These are phyloP conservation scores for Ensete ventricosum DNA, from an alignment of 176 grass and related monocot genomes.

Conservation along the genomic window DNA sequence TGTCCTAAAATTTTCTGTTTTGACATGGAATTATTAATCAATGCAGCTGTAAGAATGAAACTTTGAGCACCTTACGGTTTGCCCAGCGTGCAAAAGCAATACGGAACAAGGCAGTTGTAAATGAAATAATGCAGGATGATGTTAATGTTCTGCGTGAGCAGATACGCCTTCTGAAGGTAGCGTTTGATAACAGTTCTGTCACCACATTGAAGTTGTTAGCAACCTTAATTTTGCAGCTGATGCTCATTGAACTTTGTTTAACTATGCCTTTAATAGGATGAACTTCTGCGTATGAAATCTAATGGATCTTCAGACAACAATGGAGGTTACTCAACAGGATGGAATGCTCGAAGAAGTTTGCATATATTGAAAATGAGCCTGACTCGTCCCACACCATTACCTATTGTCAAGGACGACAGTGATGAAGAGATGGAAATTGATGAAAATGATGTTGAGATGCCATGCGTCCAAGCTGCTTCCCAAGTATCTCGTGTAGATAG, in stretches of 20 bases:
- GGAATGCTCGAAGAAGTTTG: conserved; percentile 73
- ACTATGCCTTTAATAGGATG: conserved; percentile 40
- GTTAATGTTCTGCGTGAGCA: conserved; percentile 71
- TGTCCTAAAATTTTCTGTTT: neutral
- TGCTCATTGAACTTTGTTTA: no score
- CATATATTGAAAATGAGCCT: conserved; percentile 87
- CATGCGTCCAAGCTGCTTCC: conserved; percentile 19
- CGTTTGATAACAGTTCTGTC: conserved; percentile 1
- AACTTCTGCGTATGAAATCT: conserved; percentile 88
- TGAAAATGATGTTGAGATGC: conserved; percentile 83
- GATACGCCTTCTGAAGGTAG: conserved; percentile 78
- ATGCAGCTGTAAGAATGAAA: conserved; percentile 82
- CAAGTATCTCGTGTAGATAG: conserved; percentile 24
- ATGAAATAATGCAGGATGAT: conserved; percentile 86
- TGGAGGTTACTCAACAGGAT: conserved; percentile 46
- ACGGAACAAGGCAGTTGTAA: conserved; percentile 83
- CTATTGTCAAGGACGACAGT: conserved; percentile 70
- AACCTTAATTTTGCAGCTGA: no score
- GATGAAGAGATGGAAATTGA: conserved; percentile 99
- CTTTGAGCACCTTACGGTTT: conserved; percentile 86
- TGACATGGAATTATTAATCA: neutral
- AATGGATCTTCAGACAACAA: conserved; percentile 40
- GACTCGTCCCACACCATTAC: conserved; percentile 48
- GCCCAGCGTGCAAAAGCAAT: conserved; percentile 91
- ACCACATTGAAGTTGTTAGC: no score